phyloP scores from a whole-genome alignment of 345 rosid genomes.

The Brassica juncea region DNA sequence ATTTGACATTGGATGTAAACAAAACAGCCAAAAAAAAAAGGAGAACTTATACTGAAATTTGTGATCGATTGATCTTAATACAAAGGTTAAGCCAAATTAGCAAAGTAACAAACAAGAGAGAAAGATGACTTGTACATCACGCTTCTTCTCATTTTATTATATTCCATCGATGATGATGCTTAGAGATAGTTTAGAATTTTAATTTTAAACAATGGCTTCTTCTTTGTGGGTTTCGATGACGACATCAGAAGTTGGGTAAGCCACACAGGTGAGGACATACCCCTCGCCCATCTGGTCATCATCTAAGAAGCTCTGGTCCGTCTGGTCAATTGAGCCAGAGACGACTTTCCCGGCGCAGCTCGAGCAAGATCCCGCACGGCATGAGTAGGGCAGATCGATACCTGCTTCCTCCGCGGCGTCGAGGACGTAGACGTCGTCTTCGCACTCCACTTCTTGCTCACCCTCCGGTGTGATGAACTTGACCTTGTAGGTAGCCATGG shows the following conservation, averaged over 20 bases:
- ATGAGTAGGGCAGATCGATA: slow-evolving; percentile 83
- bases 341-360: slow-evolving; percentile 69
- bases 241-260: slow-evolving; percentile 55
- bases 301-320: slow-evolving; percentile 77
- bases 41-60: not conserved
- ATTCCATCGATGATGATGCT: not conserved
- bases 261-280: slow-evolving; percentile 78
- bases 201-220: slow-evolving; percentile 48
- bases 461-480: slow-evolving; percentile 74
- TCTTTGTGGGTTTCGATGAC: slow-evolving; percentile 87
- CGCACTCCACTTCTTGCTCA: slow-evolving; percentile 46
- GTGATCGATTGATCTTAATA: not conserved
- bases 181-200: not conserved
- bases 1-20: not conserved
- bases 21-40: not conserved
- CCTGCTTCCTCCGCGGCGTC: slow-evolving; percentile 71
- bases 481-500: slow-evolving; percentile 74
- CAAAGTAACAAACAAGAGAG: not conserved
- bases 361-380: slow-evolving; percentile 95
- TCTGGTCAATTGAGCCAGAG: slow-evolving; percentile 62
- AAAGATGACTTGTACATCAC: not conserved
- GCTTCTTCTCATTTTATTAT: not conserved
- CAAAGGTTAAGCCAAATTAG: not conserved
- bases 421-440: slow-evolving; percentile 57
- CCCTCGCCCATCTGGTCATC: slow-evolving; percentile 61